Percentiles rank a stretch among this genome's conserved stretches.
Conservation (phyloP, 202 grass and related monocot genomes). For the Musa balbisiana region DNA sequence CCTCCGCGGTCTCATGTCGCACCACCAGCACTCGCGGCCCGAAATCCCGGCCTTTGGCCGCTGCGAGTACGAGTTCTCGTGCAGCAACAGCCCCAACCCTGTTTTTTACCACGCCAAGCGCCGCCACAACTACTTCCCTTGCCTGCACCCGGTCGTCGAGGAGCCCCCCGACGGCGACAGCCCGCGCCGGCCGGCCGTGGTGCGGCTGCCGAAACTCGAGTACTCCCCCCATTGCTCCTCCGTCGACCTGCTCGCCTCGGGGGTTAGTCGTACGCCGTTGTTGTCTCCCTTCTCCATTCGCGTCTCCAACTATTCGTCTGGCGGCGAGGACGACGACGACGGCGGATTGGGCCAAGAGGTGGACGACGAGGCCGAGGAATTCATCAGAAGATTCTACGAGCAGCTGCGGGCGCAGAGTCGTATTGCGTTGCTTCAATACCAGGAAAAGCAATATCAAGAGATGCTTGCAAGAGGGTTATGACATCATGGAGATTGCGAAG, state of each 20-base stretch:
- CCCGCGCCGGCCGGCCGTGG: not conserved
- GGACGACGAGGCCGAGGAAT: conserved; percentile 79
- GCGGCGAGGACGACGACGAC: conserved; percentile 24
- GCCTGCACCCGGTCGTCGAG: conserved; percentile 30
- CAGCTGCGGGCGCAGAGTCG: conserved; percentile 58
- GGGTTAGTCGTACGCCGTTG: conserved; percentile 12
- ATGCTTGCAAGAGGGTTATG: conserved; percentile 29
- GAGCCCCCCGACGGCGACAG: not conserved
- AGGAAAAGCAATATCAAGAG: conserved; percentile 25
- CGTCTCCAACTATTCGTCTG: conserved; percentile 50
- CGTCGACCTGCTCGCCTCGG: conserved; percentile 17
- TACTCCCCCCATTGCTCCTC: not conserved
- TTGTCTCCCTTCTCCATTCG: conserved; percentile 45
- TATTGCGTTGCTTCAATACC: conserved; percentile 38
- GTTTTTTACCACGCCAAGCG: conserved; percentile 25
- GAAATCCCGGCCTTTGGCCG: conserved; percentile 1
- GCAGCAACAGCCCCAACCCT: conserved; percentile 48
- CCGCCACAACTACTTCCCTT: conserved; percentile 54
- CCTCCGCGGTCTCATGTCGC: conserved; percentile 40
- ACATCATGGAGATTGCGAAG: not conserved
- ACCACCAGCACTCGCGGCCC: conserved; percentile 6
- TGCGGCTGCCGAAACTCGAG: not conserved
- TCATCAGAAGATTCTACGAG: conserved; percentile 89
- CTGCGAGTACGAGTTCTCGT: conserved; percentile 81
- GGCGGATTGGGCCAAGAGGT: conserved; percentile 18